A percentile compares a stretch with the other conserved stretches of the same genome.
These are phyloP conservation scores for Ustilago loliicola DNA, from an alignment of 1,284 basidiomycete genomes.

Conservation along the genomic window DNA sequence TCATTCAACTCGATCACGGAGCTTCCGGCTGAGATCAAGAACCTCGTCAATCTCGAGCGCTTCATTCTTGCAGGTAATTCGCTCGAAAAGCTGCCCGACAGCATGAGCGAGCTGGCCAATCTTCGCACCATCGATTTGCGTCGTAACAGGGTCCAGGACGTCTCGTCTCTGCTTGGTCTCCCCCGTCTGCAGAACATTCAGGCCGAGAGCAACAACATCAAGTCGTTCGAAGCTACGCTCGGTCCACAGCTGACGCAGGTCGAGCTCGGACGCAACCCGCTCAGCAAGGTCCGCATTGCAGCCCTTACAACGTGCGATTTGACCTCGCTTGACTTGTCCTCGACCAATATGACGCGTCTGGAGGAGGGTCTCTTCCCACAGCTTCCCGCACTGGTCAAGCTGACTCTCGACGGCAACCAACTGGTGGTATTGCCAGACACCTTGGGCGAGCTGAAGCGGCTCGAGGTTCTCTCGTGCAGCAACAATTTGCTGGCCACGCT, in stretches of 20 bases:
- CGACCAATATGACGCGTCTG: slow-evolving; percentile 88
- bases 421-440: slow-evolving; percentile 87
- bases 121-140: slow-evolving; percentile 66
- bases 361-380: slow-evolving; percentile 74
- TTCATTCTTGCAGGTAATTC: slow-evolving; percentile 66
- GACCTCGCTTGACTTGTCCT: slow-evolving; percentile 86
- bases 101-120: slow-evolving; percentile 54
- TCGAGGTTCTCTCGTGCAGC: slow-evolving; percentile 84
- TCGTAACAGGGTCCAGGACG: slow-evolving; percentile 62
- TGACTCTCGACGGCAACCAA: slow-evolving; percentile 74
- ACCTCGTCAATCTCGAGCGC: slow-evolving; percentile 72
- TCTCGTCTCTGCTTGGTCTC: slow-evolving; percentile 58
- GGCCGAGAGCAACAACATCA: slow-evolving; percentile 67
- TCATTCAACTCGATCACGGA: slow-evolving; percentile 92
- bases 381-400: slow-evolving; percentile 58
- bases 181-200: slow-evolving; percentile 60
- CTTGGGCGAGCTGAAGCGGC: slow-evolving; percentile 79
- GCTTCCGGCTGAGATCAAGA: slow-evolving; percentile 84
- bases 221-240: slow-evolving; percentile 59
- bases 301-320: slow-evolving; percentile 76
- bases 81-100: slow-evolving; percentile 60
- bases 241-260: slow-evolving; percentile 53
- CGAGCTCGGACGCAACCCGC: slow-evolving; percentile 65
- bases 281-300: slow-evolving; percentile 60
- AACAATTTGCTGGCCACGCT: slow-evolving; percentile 88